phyloP scores from a whole-genome alignment of 176 grass and related monocot genomes.

The Areca catechu region DNA sequence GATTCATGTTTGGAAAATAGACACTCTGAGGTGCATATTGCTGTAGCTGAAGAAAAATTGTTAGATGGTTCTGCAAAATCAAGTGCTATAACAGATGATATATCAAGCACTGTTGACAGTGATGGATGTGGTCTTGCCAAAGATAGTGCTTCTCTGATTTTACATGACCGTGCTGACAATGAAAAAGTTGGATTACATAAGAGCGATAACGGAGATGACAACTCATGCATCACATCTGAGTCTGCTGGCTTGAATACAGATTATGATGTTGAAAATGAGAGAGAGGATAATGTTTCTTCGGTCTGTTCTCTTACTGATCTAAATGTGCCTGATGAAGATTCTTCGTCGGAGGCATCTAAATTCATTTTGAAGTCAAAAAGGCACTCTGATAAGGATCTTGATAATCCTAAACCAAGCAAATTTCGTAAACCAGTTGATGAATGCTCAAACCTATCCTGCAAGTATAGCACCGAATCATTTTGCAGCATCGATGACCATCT shows the following conservation, averaged over 20 bases:
- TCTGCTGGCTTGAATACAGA: constrained; percentile 26
- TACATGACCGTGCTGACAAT: constrained; percentile 33
- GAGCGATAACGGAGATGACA: constrained; percentile 19
- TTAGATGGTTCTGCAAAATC: constrained; percentile 32
- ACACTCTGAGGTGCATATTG: constrained; percentile 19
- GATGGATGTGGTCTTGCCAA: constrained; percentile 31
- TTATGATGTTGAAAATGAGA: constrained; percentile 28
- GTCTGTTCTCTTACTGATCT: not conserved
- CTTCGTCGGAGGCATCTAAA: constrained; percentile 35
- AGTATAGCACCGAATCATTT: constrained; percentile 79
- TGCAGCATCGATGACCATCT: constrained; percentile 82
- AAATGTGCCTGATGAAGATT: constrained; percentile 25
- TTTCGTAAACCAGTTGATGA: constrained; percentile 58
- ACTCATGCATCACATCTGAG: constrained; percentile 37
- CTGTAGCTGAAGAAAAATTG: constrained; percentile 24
- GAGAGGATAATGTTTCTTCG: constrained; percentile 48
- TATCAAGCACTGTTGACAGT: constrained; percentile 38
- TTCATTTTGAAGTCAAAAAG: constrained; percentile 69
- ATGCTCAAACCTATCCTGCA: constrained; percentile 61
- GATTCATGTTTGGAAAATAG: constrained; percentile 33
- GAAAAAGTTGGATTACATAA: constrained; percentile 28
- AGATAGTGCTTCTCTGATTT: constrained; percentile 38
- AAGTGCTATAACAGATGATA: constrained; percentile 36
- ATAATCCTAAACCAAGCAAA: constrained; percentile 94
- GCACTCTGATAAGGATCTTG: constrained; percentile 81